Conservation (phyloP, 495 filamentous ascomycete species). For the Talaromyces adpressus region DNA sequence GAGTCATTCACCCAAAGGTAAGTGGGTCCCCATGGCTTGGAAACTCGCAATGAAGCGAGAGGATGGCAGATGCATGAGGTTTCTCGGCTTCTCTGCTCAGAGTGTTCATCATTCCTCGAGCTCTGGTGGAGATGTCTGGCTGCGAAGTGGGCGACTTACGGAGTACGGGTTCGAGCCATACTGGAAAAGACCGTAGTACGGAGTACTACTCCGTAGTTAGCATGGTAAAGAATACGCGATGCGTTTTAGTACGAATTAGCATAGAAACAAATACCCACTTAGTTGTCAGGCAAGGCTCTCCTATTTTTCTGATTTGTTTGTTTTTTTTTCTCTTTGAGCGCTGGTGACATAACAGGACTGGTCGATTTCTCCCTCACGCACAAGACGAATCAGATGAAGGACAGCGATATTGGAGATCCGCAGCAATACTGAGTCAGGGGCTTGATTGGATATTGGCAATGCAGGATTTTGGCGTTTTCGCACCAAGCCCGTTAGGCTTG, state of each 20-base stretch:
- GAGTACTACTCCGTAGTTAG: not conserved
- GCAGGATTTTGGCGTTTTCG: not conserved
- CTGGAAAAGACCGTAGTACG: not conserved
- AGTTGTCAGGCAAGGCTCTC: not conserved
- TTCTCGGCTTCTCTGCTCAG: not conserved
- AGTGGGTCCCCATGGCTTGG: not conserved
- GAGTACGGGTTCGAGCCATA: slow-evolving; percentile 1
- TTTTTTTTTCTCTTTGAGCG: not conserved
- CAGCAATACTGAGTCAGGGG: not conserved
- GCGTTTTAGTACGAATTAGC: not conserved
- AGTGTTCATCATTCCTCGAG: not conserved
- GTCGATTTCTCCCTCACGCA: not conserved
- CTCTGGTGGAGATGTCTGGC: not conserved
- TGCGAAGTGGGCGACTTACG: not conserved
- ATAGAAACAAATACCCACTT: slow-evolving; percentile 1
- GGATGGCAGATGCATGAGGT: not conserved
- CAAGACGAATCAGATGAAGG: slow-evolving; percentile 1
- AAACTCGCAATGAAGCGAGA: not conserved
- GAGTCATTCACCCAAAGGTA: not conserved
- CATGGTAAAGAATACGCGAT: not conserved
- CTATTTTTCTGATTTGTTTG: not conserved
- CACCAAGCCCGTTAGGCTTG: not conserved
- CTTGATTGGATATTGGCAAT: not conserved
- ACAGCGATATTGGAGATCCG: not conserved
- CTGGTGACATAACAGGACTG: not conserved